Evolutionary conservation across 108 stramenopile genomes (phyloP), one percentile per base, ranked within the genome.

Genomic region (Fragilaria radians): DNA sequence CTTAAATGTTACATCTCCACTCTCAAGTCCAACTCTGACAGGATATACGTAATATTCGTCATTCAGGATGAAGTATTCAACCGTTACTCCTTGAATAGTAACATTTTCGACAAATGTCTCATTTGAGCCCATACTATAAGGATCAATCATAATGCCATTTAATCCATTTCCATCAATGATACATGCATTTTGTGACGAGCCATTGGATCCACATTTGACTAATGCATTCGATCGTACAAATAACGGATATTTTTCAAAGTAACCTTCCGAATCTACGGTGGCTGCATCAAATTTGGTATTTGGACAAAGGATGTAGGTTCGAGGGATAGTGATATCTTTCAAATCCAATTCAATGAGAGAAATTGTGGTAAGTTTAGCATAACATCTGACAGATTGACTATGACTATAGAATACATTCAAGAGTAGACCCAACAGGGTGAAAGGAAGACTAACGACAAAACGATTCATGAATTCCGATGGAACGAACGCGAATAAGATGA

Each of bases 81-180:
- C 54, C n/a, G 28, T 9, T n/a, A 55, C 26, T 25, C 54, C 25
- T 23, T 51, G 22, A 17, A 51, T 19, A 28, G 29, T 14, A 28
- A 55, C 28, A 28, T 55, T 27, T 55, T 55, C 28, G 54, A 28
- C 27, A 28, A 55, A 5, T 28, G 54, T 55, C 27, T 25, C 26
- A 55, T 28, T 11, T 28, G 27, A 4, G 28, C 25, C 26, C 5
- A 24, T n/a, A 5, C 9, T 9, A 14, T 28, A 28, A 25, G 27
- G 23, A 5, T 4, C 7, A 28, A 27, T 27, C 5, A n/a, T n/a
- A 55, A 55, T 55, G 54, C 27, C 22, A 28, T 4, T 14, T 7
- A 23, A n/a, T 17, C 5, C 5, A 11, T 7, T 42, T 14, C 36
- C 36, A 14, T 42, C 36, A 28, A 55, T 28, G 50, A 42, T 14